These are phyloP conservation scores for Zygosaccharomyces gambellarensis DNA, from an alignment of 805 yeast species.

Conservation along the genomic window DNA sequence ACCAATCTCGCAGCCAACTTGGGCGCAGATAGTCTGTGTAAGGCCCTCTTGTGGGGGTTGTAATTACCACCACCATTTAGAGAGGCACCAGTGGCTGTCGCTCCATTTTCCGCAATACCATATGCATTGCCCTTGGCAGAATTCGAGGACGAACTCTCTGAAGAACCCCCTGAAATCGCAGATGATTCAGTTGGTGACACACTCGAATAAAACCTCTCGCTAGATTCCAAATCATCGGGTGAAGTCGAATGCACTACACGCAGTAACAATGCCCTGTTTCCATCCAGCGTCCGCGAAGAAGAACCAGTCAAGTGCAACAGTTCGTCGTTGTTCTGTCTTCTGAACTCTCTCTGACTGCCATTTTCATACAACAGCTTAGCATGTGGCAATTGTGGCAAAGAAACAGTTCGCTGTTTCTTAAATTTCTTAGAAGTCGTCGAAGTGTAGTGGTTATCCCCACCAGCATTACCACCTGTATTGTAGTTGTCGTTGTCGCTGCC, in stretches of 20 bases:
- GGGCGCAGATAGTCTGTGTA: constrained; percentile 13
- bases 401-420: constrained; percentile 47
- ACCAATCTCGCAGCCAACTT: constrained; percentile 13
- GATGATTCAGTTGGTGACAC: constrained; percentile 9
- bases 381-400: constrained; percentile 51
- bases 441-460: constrained; percentile 7
- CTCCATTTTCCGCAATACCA: background rate
- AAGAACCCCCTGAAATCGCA: constrained; percentile 5
- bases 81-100: background rate
- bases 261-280: constrained; percentile 26
- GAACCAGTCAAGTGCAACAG: constrained; percentile 32
- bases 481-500: constrained; percentile 12
- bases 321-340: constrained; percentile 31
- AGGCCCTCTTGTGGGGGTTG: constrained; percentile 7
- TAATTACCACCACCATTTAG: background rate
- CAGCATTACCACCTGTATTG: background rate
- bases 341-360: constrained; percentile 11
- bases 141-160: constrained; percentile 8
- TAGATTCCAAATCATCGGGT: constrained; percentile 11
- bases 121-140: background rate
- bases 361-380: constrained; percentile 40
- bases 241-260: constrained; percentile 21
- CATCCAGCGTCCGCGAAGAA: constrained; percentile 30
- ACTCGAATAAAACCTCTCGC: constrained; percentile 14
- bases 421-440: constrained; percentile 24